These are phyloP conservation scores for Euphorbia celastroides DNA, from an alignment of 441 rosid species.

Conservation along the genomic window DNA sequence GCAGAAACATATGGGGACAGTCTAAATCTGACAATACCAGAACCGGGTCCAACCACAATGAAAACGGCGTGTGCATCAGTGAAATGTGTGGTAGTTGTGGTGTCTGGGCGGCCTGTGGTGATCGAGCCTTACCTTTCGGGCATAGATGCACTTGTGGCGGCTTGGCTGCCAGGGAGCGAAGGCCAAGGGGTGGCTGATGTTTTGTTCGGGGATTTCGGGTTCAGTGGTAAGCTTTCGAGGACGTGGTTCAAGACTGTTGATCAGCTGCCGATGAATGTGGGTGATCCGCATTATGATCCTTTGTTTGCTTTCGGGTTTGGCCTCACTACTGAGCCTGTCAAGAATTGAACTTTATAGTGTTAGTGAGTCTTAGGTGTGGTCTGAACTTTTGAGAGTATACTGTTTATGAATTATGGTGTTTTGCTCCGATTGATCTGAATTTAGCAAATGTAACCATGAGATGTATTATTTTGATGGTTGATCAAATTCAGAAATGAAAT, in stretches of 20 bases:
- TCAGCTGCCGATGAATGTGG: conserved; percentile 63
- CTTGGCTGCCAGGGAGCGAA: conserved; percentile 65
- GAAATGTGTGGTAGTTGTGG: conserved; percentile 40
- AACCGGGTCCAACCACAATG: conserved; percentile 37
- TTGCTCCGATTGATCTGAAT: background rate
- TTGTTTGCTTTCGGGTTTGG: conserved; percentile 63
- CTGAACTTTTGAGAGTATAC: no score
- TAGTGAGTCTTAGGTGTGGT: background rate
- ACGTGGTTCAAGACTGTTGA: conserved; percentile 67
- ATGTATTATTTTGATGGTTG: background rate
- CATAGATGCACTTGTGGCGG: conserved; percentile 49
- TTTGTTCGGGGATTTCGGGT: conserved; percentile 53
- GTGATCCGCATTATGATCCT: conserved; percentile 58
- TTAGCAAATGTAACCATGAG: background rate
- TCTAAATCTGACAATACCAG: conserved; percentile 39
- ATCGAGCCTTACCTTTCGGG: conserved; percentile 35
- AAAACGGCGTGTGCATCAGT: conserved; percentile 35
- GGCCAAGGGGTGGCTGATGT: conserved; percentile 67
- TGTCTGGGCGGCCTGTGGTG: conserved; percentile 51
- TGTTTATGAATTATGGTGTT: no score
- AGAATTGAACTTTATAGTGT: background rate
- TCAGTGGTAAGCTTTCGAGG: conserved; percentile 48
- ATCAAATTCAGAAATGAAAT: background rate
- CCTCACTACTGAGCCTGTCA: conserved; percentile 32
- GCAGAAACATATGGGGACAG: conserved; percentile 50